Evolutionary conservation across 768 basidiomycete genomes (phyloP).

Genomic region (Hebeloma cylindrosporum): DNA sequence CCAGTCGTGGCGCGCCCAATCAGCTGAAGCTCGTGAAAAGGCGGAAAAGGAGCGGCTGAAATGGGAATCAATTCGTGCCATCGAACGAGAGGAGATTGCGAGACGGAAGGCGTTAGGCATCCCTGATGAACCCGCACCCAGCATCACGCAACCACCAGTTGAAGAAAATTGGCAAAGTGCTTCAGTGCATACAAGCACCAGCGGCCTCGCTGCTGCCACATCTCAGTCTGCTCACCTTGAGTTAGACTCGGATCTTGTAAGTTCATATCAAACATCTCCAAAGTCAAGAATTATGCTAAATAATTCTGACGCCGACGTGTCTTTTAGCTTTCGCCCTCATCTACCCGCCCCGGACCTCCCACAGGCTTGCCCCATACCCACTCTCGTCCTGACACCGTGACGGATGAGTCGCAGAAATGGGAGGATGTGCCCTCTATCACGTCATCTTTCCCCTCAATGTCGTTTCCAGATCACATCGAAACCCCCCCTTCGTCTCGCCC

Average conservation of each 20-base stretch:
- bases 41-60: constrained; percentile 70
- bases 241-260: constrained; percentile 6
- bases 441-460: constrained; percentile 78
- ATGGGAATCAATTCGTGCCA: constrained; percentile 68
- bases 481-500: constrained; percentile 43
- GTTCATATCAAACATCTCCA: not conserved
- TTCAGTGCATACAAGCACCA: constrained; percentile 12
- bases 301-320: not conserved
- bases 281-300: not conserved
- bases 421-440: constrained; percentile 63
- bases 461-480: constrained; percentile 64
- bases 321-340: constrained; percentile 13
- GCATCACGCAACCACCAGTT: constrained; percentile 14
- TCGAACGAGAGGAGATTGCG: constrained; percentile 46
- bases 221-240: constrained; percentile 10
- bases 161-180: constrained; percentile 22
- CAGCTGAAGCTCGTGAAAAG: constrained; percentile 69
- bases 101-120: constrained; percentile 37
- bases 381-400: constrained; percentile 34
- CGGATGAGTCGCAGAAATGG: constrained; percentile 63
- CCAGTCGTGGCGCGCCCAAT: constrained; percentile 68
- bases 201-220: constrained; percentile 9
- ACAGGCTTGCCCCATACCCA: constrained; percentile 27
- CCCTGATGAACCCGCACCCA: constrained; percentile 20
- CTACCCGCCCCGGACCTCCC: constrained; percentile 15